Percentiles rank a stretch among this genome's conserved stretches.
These are phyloP conservation scores for Penicillium lividum DNA, from an alignment of 495 filamentous ascomycete species.

Conservation along the genomic window DNA sequence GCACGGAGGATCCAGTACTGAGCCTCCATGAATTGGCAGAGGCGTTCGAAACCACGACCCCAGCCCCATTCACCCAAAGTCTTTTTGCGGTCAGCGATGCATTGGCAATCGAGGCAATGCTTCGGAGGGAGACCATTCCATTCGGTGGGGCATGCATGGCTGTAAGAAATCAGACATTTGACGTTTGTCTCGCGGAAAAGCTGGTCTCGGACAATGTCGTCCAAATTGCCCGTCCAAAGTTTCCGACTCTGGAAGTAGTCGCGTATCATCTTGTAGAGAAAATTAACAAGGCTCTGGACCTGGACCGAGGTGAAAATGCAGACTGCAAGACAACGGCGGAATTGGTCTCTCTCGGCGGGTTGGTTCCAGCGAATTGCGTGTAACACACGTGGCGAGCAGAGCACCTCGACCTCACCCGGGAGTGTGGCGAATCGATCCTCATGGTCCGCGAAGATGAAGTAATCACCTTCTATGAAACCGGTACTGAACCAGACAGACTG, in stretches of 20 bases:
- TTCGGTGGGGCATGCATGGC: constrained; percentile 39
- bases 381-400: too few relatives aligned
- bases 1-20: constrained; percentile 44
- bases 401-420: too few relatives aligned
- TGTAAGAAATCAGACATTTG: constrained; percentile 8
- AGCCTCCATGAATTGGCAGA: constrained; percentile 31
- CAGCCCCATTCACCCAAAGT: neutral
- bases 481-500: constrained; percentile 38
- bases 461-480: constrained; percentile 29
- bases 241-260: constrained; percentile 29
- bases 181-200: constrained; percentile 27
- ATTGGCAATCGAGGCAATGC: constrained; percentile 28
- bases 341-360: constrained; percentile 34
- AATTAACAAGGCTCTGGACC: constrained; percentile 26
- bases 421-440: too few relatives aligned
- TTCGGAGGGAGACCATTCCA: constrained; percentile 33
- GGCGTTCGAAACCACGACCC: constrained; percentile 11
- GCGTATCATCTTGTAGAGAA: constrained; percentile 39
- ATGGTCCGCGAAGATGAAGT: constrained; percentile 42
- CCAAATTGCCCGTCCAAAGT: constrained; percentile 19
- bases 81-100: constrained; percentile 23
- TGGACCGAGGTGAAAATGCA: constrained; percentile 31
- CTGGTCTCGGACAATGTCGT: constrained; percentile 27
- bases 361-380: constrained; percentile 23
- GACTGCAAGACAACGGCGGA: constrained; percentile 38